Evolutionary conservation across 2,329 filamentous ascomycete genomes (phyloP), one percentile per base, ranked within the genome.

Genomic region (Aspergillus jensenii): DNA sequence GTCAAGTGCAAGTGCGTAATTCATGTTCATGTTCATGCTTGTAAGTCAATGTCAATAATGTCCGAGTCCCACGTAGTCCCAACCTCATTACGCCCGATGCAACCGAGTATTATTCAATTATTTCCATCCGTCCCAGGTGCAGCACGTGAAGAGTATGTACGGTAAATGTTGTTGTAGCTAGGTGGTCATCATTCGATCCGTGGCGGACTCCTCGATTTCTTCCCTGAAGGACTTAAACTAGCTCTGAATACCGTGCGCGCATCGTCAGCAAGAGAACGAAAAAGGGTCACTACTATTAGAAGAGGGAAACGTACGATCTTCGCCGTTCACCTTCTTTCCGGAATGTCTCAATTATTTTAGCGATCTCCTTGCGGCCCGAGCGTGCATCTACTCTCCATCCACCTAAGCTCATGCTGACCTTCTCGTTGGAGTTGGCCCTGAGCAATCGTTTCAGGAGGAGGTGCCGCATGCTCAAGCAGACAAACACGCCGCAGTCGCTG

Each of bases 391-490:
- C 87, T 68, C 89, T 84, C 72, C 91, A 92, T 23, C 90, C 90
- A 5, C 84, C 87, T 84, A 98, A 89, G 69, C 90, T 95, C 95
- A 99, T 98, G 61, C 87, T 93, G 12, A 98, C 89, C 77, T 96
- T 96, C 73, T 93, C 87, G 61, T 86, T 85, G 3, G 90, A 87
- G 69, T 91, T 89, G 8, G 90, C 91, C 64, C 84, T 85, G 58
- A 99, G 79, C 23, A 99, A 81, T 57, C 90, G 82, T 76, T 92
- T 93, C 51, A 97, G 81, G 17, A 99, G 82, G n/a, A 99, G 78
- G 76, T 97, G 90, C 49, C 92, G 87, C 93, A 99, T 99, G 61
- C 93, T 84, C 64, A 98, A 84, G 74, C 95, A 98, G 3, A 99
- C 95, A 73, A 93, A 98, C 1, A 99, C 91, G 17, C 95, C 95